A percentile compares a stretch with the other conserved stretches of the same genome.
Conservation (phyloP, 2,329 filamentous ascomycete species). For the Sclerotinia minor region DNA sequence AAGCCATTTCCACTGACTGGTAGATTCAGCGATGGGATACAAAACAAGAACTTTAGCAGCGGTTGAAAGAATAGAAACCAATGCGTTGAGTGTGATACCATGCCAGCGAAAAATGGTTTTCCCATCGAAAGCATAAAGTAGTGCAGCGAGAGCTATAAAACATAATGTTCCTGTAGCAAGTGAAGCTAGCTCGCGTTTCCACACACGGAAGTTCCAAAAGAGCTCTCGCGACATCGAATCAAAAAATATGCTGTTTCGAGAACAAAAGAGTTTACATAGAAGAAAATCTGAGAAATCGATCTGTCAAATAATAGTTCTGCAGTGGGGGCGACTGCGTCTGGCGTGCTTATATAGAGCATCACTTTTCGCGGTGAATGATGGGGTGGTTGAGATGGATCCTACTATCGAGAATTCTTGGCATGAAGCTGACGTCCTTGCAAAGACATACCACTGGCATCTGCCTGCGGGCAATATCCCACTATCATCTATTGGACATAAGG, state of each 20-base stretch:
- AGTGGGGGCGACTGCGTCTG: neutral
- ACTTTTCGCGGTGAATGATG: neutral
- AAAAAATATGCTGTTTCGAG: neutral
- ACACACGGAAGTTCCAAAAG: constrained; percentile 10
- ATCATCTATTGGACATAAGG: neutral
- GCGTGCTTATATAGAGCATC: neutral
- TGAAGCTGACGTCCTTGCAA: neutral
- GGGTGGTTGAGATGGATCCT: neutral
- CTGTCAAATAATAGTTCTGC: neutral
- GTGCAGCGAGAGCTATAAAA: constrained; percentile 16
- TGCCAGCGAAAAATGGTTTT: constrained; percentile 11
- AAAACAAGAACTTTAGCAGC: constrained; percentile 16
- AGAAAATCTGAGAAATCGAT: neutral
- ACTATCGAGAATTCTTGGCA: constrained; percentile 6
- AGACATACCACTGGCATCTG: neutral
- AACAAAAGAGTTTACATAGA: neutral
- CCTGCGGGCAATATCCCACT: neutral
- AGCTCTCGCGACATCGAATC: constrained; percentile 10
- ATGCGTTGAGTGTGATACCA: constrained; percentile 12
- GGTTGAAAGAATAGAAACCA: constrained; percentile 13
- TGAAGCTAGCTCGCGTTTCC: constrained; percentile 15
- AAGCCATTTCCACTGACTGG: constrained; percentile 17
- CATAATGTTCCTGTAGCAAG: constrained; percentile 5
- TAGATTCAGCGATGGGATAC: constrained; percentile 13
- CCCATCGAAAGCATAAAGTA: constrained; percentile 2